Evolutionary conservation across 805 yeast species (phyloP).

Genomic region (Myxozyma neglecta): DNA sequence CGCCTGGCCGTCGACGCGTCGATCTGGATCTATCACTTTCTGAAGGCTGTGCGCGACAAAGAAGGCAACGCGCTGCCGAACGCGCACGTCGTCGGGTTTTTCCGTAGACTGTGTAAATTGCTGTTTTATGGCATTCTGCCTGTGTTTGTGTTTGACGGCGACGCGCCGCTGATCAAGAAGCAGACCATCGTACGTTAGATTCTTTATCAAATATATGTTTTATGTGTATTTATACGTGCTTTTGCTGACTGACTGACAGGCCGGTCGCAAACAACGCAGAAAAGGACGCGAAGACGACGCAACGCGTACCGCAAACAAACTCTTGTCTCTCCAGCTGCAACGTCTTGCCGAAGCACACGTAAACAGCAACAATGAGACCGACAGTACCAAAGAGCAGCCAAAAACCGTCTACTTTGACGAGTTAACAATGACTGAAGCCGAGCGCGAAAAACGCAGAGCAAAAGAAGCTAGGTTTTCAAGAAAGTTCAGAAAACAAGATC

Average conservation of each 20-base stretch:
- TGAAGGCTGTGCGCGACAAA: constrained; percentile 87
- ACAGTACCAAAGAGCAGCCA: constrained; percentile 10
- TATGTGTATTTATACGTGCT: background rate
- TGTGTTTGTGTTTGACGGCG: constrained; percentile 93
- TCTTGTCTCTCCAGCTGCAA: constrained; percentile 79
- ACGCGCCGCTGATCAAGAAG: constrained; percentile 80
- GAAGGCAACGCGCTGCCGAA: constrained; percentile 75
- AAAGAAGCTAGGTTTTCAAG: constrained; percentile 14
- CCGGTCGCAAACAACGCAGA: constrained; percentile 67
- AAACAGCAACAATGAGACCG: constrained; percentile 6
- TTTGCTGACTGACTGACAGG: constrained; percentile 2
- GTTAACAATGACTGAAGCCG: constrained; percentile 20
- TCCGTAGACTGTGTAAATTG: constrained; percentile 86
- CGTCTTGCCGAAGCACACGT: constrained; percentile 46
- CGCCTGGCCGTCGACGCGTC: constrained; percentile 95
- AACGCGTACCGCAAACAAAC: constrained; percentile 70
- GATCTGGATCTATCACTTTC: constrained; percentile 95
- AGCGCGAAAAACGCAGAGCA: constrained; percentile 13
- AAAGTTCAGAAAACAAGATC: constrained; percentile 62
- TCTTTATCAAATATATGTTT: background rate
- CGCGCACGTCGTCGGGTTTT: constrained; percentile 94
- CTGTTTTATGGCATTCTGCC: constrained; percentile 85
- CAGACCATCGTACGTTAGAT: constrained; percentile 56
- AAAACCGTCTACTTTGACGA: constrained; percentile 26
- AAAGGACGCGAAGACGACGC: constrained; percentile 73